Percentiles rank a stretch among this genome's conserved stretches.
Evolutionary conservation across 129 eudicot genomes (phyloP).

Genomic region (Chrysanthemum seticuspe): DNA sequence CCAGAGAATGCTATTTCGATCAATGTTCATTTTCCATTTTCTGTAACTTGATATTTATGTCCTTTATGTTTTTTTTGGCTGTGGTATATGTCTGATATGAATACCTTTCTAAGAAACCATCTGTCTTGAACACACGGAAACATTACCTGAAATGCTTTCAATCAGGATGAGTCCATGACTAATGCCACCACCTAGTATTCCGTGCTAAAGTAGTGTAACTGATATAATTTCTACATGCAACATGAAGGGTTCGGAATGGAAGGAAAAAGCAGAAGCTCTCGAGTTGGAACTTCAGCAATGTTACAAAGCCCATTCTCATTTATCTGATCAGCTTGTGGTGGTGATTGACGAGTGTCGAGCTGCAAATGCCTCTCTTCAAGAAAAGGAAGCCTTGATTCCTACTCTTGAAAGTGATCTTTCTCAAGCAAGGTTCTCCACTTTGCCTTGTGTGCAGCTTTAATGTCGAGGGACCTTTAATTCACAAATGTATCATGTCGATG

Average conservation of each 20-base stretch:
- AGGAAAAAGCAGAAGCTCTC: slow-evolving; percentile 86
- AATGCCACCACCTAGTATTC: background rate
- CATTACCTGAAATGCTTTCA: background rate
- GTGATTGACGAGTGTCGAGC: slow-evolving; percentile 90
- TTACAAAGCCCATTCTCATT: slow-evolving; percentile 91
- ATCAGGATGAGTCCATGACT: background rate
- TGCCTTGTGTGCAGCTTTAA: slow-evolving; percentile 9
- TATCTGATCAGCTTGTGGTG: slow-evolving; percentile 94
- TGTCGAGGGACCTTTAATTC: slow-evolving; percentile 7
- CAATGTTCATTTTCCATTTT: background rate
- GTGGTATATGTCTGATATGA: background rate
- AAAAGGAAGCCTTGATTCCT: slow-evolving; percentile 60
- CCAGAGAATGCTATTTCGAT: background rate
- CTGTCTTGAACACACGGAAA: background rate
- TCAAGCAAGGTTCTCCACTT: slow-evolving; percentile 61
- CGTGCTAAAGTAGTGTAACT: slow-evolving; percentile 15
- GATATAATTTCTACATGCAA: slow-evolving; percentile 15
- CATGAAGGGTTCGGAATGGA: slow-evolving; percentile 92
- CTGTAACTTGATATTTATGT: background rate
- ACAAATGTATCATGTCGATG: slow-evolving; percentile 5
- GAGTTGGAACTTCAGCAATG: slow-evolving; percentile 94
- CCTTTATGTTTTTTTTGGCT: background rate
- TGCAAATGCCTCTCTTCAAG: slow-evolving; percentile 62
- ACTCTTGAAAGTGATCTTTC: slow-evolving; percentile 57
- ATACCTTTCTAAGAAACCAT: background rate